Base-by-base conservation (phyloP, 1,284 basidiomycete genomes). In the Apiotrichum domesticum region DNA sequence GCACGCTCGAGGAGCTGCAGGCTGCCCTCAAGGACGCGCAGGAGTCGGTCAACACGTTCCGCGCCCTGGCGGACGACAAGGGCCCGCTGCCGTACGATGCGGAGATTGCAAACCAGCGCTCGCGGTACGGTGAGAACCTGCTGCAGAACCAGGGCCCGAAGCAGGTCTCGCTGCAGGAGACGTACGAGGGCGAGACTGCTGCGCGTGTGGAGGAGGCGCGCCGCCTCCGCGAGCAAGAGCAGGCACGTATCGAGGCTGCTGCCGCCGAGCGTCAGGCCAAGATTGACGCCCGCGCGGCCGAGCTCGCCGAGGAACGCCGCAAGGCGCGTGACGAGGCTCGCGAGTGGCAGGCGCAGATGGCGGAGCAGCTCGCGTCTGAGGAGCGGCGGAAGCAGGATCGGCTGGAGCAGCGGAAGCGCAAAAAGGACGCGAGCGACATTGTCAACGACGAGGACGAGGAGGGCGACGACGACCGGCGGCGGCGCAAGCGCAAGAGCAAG, bases 41-140 rank as follows among this genome's bases (percentile, higher is more conserved):
- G 15, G 85, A 90, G 66, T 90, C 92, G 2, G 90, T 92, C 75
- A 93, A 90, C 63, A 78, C 92, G 6, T 96, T 95, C 77, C 86
- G 83, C 8, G 84, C 86, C 0, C 80, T 97, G 9, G 88, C 89
- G 0, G 81, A 82, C 11, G 89, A 93, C 66, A 81, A 82, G 57
- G 72, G 81, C 0, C 78, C 81, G 43, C 80, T 93, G n/a, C 89
- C 90, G 0, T 97, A 95, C 74, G 88, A 81, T 65, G 80, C 82
- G 6, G 90, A 94, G 51, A 82, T 95, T 48, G 90, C 91, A 0
- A 87, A 92, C 66, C 88, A 95, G 66, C 84, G 93, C 56, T 82
- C 85, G 45, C 87, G 87, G 70, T 96, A 95, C 66, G 90, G 91
- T 33, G 87, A 90, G 58, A 86, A 83, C 69, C 84, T 96, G 79